Evolutionary conservation across 768 basidiomycete genomes (phyloP), one percentile per base, ranked within the genome.

Genomic region (Piloderma croceum): DNA sequence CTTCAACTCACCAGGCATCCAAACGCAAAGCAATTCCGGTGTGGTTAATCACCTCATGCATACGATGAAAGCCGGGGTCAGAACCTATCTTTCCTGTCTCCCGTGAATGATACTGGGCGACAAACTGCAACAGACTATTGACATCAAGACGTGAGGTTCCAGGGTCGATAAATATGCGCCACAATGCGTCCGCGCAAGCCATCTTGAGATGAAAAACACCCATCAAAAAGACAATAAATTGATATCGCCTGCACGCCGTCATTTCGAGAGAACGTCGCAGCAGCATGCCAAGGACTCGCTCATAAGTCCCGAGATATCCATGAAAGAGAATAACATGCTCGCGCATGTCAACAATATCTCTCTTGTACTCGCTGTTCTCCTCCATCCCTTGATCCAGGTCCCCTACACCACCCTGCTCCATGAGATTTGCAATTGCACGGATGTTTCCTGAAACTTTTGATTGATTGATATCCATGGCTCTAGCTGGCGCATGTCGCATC

Each of bases 151-250:
- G 18, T 3, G 38, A 46, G 2, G 15, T 10, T 9, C 6, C 1
- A 1, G 47, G 44, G 20, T 51, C 31, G 25, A 61, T 51, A 27
- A 46, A 52, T 13, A 55, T 58, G 6, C 48, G 19, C 41, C 49
- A 56, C 4, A 61, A 20, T 12, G 56, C 54, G 24, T 61, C 51
- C 2, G 47, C 53, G 45, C 48, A 47, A 0, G 58, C 61, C 61
- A 63, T 63, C 38, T 61, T 60, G n/a, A 54, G 29, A 31, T 62
- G 59, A 29, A 63, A 63, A 3, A 61, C 37, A 0, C 58, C 58
- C 29, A 49, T 45, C 2, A 57, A 24, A 18, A 44, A 54, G 6
- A 55, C 32, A 6, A 50, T 46, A 47, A 38, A 54, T 36, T 54
- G 52, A 19, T 51, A 36, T 7, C 51, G 42, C 7, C 34, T 22